Conservation (phyloP, 2,329 filamentous ascomycete species). For the Apiospora saccharicola region DNA sequence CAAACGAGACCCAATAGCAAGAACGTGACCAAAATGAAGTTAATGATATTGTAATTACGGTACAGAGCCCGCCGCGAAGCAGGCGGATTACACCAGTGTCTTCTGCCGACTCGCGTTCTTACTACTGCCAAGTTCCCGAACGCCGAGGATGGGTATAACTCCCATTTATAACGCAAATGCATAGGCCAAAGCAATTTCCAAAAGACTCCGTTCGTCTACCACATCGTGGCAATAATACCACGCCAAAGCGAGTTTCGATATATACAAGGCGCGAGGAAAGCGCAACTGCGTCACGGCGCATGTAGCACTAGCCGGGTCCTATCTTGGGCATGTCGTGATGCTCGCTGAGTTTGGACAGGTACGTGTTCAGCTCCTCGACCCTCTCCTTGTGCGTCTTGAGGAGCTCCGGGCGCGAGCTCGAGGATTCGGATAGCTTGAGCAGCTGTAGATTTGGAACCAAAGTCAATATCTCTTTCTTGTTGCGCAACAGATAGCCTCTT, state of each 20-base stretch:
- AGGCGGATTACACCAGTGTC: background rate
- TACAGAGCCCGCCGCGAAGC: background rate
- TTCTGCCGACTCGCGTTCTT: background rate
- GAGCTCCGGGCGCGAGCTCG: slow-evolving; percentile 70
- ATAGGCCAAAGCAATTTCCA: background rate
- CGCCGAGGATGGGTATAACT: background rate
- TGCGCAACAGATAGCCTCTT: background rate
- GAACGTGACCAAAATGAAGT: background rate
- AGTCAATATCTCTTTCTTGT: background rate
- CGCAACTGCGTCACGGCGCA: background rate
- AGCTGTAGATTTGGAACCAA: slow-evolving; percentile 59
- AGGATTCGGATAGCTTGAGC: slow-evolving; percentile 75
- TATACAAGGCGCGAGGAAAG: background rate
- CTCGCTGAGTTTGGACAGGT: slow-evolving; percentile 89
- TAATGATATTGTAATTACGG: background rate
- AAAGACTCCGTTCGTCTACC: background rate
- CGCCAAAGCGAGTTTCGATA: slow-evolving; percentile 23
- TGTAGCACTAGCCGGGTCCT: slow-evolving; percentile 58
- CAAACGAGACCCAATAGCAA: background rate
- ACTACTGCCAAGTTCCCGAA: background rate
- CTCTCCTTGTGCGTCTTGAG: slow-evolving; percentile 97
- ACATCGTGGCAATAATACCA: background rate
- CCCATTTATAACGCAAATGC: background rate
- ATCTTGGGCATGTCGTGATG: slow-evolving; percentile 94
- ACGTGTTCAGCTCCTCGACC: slow-evolving; percentile 94